Percentiles rank a stretch among this genome's conserved stretches.
Evolutionary conservation across 805 yeast genomes (phyloP).

Genomic region (Sugiyamaella valdiviana): DNA sequence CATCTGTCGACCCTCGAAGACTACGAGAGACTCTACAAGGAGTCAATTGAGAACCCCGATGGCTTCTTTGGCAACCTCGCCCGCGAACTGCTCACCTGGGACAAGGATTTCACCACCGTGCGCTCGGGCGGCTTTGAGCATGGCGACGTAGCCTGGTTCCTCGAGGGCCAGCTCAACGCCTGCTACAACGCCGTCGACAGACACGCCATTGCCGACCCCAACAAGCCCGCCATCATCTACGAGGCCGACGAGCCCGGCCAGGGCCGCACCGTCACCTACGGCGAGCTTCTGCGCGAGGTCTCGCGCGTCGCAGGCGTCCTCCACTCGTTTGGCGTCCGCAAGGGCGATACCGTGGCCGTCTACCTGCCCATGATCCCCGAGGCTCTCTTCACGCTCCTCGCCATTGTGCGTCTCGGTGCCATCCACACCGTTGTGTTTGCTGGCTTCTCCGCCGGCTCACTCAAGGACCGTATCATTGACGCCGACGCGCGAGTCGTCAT

Average conservation of each 20-base stretch:
- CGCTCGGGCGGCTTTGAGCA: conserved; percentile 55
- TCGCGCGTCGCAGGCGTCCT: conserved; percentile 82
- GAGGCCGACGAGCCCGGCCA: conserved; percentile 90
- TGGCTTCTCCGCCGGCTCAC: conserved; percentile 89
- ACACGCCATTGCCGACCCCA: conserved; percentile 83
- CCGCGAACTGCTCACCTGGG: conserved; percentile 68
- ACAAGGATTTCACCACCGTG: conserved; percentile 63
- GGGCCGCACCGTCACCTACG: conserved; percentile 70
- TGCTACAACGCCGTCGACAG: conserved; percentile 91
- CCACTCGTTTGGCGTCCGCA: conserved; percentile 74
- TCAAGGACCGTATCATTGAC: conserved; percentile 82
- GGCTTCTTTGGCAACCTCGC: conserved; percentile 77
- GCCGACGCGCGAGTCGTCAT: conserved; percentile 81
- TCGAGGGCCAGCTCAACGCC: conserved; percentile 90
- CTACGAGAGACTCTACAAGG: conserved; percentile 60
- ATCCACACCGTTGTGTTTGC: conserved; percentile 95
- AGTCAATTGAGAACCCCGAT: conserved; percentile 74
- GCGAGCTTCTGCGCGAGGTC: conserved; percentile 78
- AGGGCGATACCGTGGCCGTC: conserved; percentile 95
- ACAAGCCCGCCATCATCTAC: conserved; percentile 62
- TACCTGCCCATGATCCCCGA: conserved; percentile 97
- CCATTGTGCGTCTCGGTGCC: conserved; percentile 91
- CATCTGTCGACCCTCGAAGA: conserved; percentile 56
- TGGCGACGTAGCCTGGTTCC: conserved; percentile 88
- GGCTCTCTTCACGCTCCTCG: conserved; percentile 89